Conservation (phyloP, 1,284 basidiomycete genomes). For the Cryptococcus wingfieldii region DNA sequence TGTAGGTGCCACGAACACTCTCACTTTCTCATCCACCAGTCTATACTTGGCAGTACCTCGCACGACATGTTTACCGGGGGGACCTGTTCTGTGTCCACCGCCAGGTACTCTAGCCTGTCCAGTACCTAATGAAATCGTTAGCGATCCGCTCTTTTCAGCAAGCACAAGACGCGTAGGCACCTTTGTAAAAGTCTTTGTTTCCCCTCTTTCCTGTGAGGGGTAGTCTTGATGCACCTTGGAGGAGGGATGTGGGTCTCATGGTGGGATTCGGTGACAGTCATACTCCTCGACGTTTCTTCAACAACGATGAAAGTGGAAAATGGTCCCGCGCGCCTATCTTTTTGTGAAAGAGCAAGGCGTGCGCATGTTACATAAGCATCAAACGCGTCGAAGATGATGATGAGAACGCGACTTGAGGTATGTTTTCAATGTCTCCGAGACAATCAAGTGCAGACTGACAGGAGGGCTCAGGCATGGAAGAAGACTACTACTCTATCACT, state of each 20-base stretch:
- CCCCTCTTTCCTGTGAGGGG: conserved; percentile 76
- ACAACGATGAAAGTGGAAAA: no score
- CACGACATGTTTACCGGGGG: conserved; percentile 75
- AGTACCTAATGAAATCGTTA: conserved; percentile 58
- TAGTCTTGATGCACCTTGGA: conserved; percentile 61
- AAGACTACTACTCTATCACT: conserved; percentile 82
- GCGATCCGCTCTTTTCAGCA: no score
- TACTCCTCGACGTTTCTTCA: no score
- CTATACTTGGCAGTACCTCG: conserved; percentile 71
- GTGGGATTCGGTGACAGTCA: neutral
- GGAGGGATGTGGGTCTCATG: conserved; percentile 40
- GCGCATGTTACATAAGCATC: no score
- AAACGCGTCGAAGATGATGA: no score
- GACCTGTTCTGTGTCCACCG: conserved; percentile 77
- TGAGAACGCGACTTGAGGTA: no score
- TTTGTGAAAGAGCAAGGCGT: no score
- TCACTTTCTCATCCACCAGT: conserved; percentile 72
- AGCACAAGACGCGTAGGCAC: conserved; percentile 45
- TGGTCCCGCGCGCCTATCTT: no score
- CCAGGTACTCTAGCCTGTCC: conserved; percentile 70
- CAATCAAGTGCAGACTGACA: no score
- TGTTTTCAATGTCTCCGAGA: no score
- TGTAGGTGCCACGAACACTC: conserved; percentile 75
- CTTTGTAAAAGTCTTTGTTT: conserved; percentile 93
- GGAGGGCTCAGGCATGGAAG: conserved; percentile 57